These are phyloP conservation scores for Pleurotus djamor DNA, from an alignment of 768 basidiomycete genomes.

Conservation along the genomic window DNA sequence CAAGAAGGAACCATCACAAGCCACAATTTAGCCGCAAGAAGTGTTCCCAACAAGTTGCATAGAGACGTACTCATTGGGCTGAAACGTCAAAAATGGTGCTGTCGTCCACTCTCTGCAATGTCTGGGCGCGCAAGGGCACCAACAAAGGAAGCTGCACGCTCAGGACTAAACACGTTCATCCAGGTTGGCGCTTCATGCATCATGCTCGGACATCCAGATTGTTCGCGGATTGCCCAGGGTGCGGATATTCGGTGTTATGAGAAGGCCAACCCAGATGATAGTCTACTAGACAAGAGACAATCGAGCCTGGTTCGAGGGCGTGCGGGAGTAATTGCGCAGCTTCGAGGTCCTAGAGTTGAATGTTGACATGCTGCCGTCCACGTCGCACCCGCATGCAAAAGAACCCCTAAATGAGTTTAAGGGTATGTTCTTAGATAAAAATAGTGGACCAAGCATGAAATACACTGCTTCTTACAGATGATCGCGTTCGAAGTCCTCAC, in stretches of 20 bases:
- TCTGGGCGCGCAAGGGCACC: not conserved
- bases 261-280: not conserved
- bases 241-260: not conserved
- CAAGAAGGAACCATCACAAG: slow-evolving; percentile 3
- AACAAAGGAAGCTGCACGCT: not conserved
- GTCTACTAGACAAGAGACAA: not conserved
- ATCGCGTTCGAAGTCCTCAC: not conserved
- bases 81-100: not conserved
- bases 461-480: not conserved
- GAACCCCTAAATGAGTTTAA: not conserved
- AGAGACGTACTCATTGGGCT: slow-evolving; percentile 1
- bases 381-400: slow-evolving; percentile 2
- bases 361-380: slow-evolving; percentile 1
- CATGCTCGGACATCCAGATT: not conserved
- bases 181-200: not conserved
- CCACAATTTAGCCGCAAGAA: slow-evolving; percentile 6
- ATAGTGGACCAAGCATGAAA: not conserved
- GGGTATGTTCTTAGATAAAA: not conserved
- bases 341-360: not conserved
- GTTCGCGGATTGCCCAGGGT: slow-evolving; percentile 6
- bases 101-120: not conserved
- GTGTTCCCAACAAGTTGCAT: not conserved
- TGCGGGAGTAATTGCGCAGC: not conserved
- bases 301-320: not conserved
- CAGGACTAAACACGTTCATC: not conserved